Percentiles rank a stretch among this genome's conserved stretches.
Evolutionary conservation across 306 rosid genomes (phyloP).

Genomic region (Casuarina equisetifolia): DNA sequence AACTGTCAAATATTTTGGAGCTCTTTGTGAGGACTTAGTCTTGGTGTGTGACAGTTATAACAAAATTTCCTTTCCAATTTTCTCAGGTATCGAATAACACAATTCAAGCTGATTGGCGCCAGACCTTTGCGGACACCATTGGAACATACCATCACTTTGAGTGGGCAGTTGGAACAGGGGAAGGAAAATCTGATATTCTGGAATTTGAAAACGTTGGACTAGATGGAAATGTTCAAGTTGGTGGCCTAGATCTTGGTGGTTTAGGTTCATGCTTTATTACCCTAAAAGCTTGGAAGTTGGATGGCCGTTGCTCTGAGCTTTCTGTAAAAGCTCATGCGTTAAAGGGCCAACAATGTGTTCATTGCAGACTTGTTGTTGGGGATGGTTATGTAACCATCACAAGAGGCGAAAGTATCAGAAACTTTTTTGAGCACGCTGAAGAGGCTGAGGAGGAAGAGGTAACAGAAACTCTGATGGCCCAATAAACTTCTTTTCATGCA

Average conservation of each 20-base stretch:
- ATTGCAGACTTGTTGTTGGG: conserved; percentile 87
- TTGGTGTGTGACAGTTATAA: conserved; percentile 21
- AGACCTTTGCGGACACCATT: conserved; percentile 76
- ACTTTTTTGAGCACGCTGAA: conserved; percentile 98
- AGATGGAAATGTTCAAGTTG: conserved; percentile 70
- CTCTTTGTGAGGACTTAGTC: background rate
- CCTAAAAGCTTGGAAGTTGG: conserved; percentile 92
- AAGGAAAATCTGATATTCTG: conserved; percentile 92
- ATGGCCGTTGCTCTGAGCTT: conserved; percentile 87
- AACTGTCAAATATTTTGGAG: conserved; percentile 10
- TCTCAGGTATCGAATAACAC: conserved; percentile 80
- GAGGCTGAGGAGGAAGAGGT: conserved; percentile 99
- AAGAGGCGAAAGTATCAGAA: conserved; percentile 86
- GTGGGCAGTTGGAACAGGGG: conserved; percentile 98
- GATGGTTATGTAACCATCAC: conserved; percentile 88
- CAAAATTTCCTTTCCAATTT: conserved; percentile 22
- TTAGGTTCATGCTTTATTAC: conserved; percentile 82
- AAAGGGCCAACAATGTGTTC: conserved; percentile 93
- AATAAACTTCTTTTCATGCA: conserved; percentile 22
- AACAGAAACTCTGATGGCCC: conserved; percentile 33
- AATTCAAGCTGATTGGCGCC: conserved; percentile 89
- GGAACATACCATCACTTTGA: conserved; percentile 93
- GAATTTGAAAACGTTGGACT: conserved; percentile 95
- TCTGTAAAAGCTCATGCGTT: conserved; percentile 95
- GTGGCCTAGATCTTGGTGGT: conserved; percentile 82